Base-by-base conservation (phyloP, 495 filamentous ascomycete genomes). In the Penicillium tannophilum region DNA sequence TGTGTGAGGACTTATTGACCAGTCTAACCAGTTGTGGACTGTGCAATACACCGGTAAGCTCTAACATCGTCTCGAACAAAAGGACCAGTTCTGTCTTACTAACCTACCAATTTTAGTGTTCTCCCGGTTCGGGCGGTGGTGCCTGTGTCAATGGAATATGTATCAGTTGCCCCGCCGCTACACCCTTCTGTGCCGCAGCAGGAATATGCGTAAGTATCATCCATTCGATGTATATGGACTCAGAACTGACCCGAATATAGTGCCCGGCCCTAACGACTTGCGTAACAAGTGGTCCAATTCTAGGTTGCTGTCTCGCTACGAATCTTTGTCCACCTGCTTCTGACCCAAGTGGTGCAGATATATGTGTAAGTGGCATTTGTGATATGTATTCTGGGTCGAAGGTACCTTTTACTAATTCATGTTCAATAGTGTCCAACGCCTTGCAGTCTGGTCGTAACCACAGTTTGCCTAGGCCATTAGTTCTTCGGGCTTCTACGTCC, bases 131-230 rank as follows among this genome's bases (percentile, higher is more conserved):
- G 7, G 64, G 64, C 26, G 64, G 64, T 17, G 62, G 60, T 16
- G 52, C 39, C 10, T 68, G 65, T 49, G 48, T 61, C 16, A 52
- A 31, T 6, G 65, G 60, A 0, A 23, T 51, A 4, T 68, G 62
- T 26, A 42, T 59, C 19, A 39, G 17, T 5, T 68, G 65, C 20
- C 57, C 60, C 16, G 31, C 43, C 39, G 39, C 48, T 1, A 33
- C 36, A 7, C 57, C 63, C 6, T 63, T 61, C 58, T 68, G 65
- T 24, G 6, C 49, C 1, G 6, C 52, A 20, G 56, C 65, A 28
- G 59, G 56, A 46, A 56, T 51, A 43, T 68, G 63, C 55, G 65
- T 65, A 61, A 65, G 60, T 56, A n/a, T 19, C 51, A 49, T 11
- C 19, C 6, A 24, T 23, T 41, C 2, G 11, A 1, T 26, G 5